Base-by-base conservation (phyloP, 305 asterid species). In the Fraxinus albicans region DNA sequence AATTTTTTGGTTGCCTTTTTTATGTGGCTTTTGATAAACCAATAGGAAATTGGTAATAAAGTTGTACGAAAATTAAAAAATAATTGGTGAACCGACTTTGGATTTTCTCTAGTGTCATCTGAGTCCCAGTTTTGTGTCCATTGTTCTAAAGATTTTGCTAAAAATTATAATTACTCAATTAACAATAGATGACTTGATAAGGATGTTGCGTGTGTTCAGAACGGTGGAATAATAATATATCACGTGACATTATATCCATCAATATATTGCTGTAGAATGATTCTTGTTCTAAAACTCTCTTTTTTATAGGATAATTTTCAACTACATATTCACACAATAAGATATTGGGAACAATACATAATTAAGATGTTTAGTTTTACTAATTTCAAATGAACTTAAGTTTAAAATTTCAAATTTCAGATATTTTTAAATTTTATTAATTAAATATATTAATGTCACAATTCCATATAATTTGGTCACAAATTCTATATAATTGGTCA, bases 11-110 rank as follows among this genome's bases (percentile, higher is more conserved):
- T 79, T 8, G 10, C 47, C 31, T 10, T 10, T 29, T 55, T 42
- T 34, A 73, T 40, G 25, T 50, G 74, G 75, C 75, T 1, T 83
- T 38, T 25, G 55, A 74, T 79, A 79, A 12, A 60, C 78, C 80
- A 73, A 73, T 38, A 4, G 80, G 53, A 60, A 73, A 27, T 29
- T 6, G 31, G 29, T 23, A 69, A 13, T 69, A 29, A 69, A 69
- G 35, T 29, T 29, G n/a, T 31, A 12, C 38, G 21, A 69, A 29
- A 13, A 69, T 29, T 21, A 31, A 50, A 50, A 47, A 50, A 36
- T 15, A 50, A 50, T 50, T 50, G 60, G 19, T 15, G 60, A 50
- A 50, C 60, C 60, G 60, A 50, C 60, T 50, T 50, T 50, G 60
- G 60, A 50, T 50, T 50, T 50, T 50, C 60, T 50, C 53, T 44